Percentiles rank a stretch among this genome's conserved stretches.
Conservation (phyloP, 73 alveolate species). For the Paramecium tetraurelia region DNA sequence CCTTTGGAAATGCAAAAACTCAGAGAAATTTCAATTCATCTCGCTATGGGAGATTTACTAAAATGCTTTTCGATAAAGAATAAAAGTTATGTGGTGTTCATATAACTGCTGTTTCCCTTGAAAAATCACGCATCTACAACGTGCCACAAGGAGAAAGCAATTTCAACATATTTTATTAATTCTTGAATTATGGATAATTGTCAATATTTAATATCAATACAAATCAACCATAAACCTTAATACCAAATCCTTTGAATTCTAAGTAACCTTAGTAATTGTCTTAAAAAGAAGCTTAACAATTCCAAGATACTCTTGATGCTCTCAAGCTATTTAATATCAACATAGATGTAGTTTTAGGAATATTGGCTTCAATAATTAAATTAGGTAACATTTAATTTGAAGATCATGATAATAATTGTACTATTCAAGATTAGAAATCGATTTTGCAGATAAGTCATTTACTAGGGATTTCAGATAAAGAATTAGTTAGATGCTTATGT, state of each 20-base stretch:
- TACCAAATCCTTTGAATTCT: neutral
- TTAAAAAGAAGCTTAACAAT: slow-evolving; percentile 65
- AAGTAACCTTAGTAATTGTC: neutral
- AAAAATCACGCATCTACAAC: slow-evolving; percentile 92
- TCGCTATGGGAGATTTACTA: slow-evolving; percentile 98
- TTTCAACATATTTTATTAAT: slow-evolving; percentile 93
- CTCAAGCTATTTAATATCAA: neutral
- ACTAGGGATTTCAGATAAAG: slow-evolving; percentile 66
- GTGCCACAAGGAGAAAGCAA: slow-evolving; percentile 83
- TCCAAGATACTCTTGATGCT: slow-evolving; percentile 50
- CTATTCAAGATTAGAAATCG: slow-evolving; percentile 61
- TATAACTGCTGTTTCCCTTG: slow-evolving; percentile 83
- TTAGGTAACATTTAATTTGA: slow-evolving; percentile 88
- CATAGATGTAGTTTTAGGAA: slow-evolving; percentile 65
- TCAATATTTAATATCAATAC: neutral
- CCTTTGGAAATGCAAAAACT: slow-evolving; percentile 99
- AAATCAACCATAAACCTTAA: neutral
- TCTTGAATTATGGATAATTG: slow-evolving; percentile 63
- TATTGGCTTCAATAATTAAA: slow-evolving; percentile 68
- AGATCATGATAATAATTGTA: slow-evolving; percentile 65
- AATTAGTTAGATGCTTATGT: slow-evolving; percentile 46
- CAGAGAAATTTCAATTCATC: slow-evolving; percentile 87
- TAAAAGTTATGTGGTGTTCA: slow-evolving; percentile 86
- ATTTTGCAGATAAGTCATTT: slow-evolving; percentile 60
- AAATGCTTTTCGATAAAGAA: slow-evolving; percentile 75